Conservation (phyloP, 306 rosid species). For the Pterocarpus macrocarpus region DNA sequence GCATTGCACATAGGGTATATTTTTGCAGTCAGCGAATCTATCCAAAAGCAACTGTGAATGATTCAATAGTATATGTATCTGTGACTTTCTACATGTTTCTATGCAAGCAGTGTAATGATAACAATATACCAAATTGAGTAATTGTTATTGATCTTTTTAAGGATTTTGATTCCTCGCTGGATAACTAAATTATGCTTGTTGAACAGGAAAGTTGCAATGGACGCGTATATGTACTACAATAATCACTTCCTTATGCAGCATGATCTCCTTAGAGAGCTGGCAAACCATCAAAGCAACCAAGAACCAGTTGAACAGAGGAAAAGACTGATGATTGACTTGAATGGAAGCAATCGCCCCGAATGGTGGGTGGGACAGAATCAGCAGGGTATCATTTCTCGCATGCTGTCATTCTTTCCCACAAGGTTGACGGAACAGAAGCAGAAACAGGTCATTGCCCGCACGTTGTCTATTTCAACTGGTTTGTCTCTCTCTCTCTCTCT, state of each 20-base stretch:
- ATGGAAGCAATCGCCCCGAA: conserved; percentile 50
- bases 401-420: conserved; percentile 49
- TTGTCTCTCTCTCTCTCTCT: conserved; percentile 11
- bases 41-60: neutral
- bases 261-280: conserved; percentile 71
- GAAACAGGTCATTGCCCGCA: conserved; percentile 44
- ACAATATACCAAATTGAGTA: neutral
- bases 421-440: conserved; percentile 52
- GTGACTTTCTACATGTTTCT: neutral
- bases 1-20: neutral
- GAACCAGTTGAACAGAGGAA: conserved; percentile 49
- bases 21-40: neutral
- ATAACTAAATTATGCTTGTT: conserved; percentile 18
- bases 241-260: conserved; percentile 65
- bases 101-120: neutral
- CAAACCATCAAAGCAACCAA: conserved; percentile 49
- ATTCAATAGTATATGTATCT: neutral
- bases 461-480: conserved; percentile 75
- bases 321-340: conserved; percentile 57
- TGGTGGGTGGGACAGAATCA: conserved; percentile 56
- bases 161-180: neutral
- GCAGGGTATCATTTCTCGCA: conserved; percentile 44
- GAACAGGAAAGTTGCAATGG: conserved; percentile 57
- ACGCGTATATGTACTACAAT: conserved; percentile 51
- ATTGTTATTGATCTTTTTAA: neutral